Evolutionary conservation across 495 filamentous ascomycete genomes (phyloP).

Genomic region (Lasiosphaeria ovina): DNA sequence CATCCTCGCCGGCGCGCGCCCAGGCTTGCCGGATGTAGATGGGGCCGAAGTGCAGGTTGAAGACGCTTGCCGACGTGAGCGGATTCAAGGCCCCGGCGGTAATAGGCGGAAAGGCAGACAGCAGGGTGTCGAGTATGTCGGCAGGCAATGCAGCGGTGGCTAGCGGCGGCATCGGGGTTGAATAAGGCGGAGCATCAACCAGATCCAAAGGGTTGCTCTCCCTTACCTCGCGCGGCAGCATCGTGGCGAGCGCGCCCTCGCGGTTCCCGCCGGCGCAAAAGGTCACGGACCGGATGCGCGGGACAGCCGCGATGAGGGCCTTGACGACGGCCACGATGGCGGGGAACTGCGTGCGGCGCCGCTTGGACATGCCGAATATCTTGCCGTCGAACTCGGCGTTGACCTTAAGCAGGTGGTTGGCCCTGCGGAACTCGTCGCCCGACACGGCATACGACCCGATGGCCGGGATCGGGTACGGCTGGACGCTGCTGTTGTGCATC

Average conservation of each 20-base stretch:
- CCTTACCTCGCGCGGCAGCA: conserved; percentile 55
- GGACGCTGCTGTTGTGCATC: conserved; percentile 63
- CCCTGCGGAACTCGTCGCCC: conserved; percentile 60
- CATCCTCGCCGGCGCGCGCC: conserved; percentile 42
- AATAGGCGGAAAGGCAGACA: conserved; percentile 49
- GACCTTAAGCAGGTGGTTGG: conserved; percentile 54
- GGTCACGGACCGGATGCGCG: conserved; percentile 65
- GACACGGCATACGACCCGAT: conserved; percentile 76
- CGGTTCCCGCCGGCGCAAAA: conserved; percentile 87
- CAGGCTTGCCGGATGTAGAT: conserved; percentile 47
- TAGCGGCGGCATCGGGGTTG: conserved; percentile 35
- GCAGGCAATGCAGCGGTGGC: conserved; percentile 34
- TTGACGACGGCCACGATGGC: conserved; percentile 78
- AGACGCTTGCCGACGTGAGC: conserved; percentile 46
- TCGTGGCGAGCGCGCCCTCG: conserved; percentile 75
- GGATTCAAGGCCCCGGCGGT: conserved; percentile 50
- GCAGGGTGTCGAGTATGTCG: no score
- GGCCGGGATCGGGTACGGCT: conserved; percentile 79
- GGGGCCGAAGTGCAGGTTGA: conserved; percentile 39
- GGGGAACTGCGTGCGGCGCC: conserved; percentile 76
- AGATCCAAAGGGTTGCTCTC: conserved; percentile 61
- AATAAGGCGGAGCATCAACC: conserved; percentile 25
- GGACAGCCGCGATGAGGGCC: conserved; percentile 65
- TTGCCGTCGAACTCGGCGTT: conserved; percentile 53
- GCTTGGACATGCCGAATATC: conserved; percentile 81